These are phyloP conservation scores for Citropsis articulata DNA, from an alignment of 345 rosid species.

Conservation along the genomic window DNA sequence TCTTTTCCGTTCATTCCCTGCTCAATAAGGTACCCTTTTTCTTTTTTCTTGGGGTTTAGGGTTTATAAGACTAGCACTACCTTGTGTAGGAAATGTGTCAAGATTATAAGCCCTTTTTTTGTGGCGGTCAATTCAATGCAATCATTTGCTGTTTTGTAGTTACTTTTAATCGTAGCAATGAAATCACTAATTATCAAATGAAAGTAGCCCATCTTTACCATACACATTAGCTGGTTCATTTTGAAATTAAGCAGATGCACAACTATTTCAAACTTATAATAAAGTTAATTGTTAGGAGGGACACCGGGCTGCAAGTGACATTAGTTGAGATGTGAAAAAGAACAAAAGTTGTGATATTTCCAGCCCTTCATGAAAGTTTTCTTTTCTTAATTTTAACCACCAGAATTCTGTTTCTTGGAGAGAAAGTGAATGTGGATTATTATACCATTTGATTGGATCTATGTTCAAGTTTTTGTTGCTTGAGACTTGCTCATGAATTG, in stretches of 20 bases:
- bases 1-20: conserved; percentile 61
- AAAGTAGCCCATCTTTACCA: too few relatives aligned
- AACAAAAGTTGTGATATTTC: not conserved
- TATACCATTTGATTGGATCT: not conserved
- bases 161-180: not conserved
- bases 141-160: not conserved
- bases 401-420: not conserved
- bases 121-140: not conserved
- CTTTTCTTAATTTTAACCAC: not conserved
- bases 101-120: too few relatives aligned
- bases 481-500: not conserved
- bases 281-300: not conserved
- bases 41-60: not conserved
- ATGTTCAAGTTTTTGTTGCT: not conserved
- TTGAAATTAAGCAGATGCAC: not conserved
- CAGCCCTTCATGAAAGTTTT: too few relatives aligned
- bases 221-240: too few relatives aligned
- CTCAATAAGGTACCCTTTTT: conserved; percentile 38
- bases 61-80: not conserved
- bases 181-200: not conserved
- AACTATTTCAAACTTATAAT: not conserved
- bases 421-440: not conserved
- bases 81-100: not conserved
- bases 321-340: not conserved
- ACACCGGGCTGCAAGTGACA: not conserved